These are phyloP conservation scores for Podospora pseudoanserina DNA, from an alignment of 495 filamentous ascomycete species.

Conservation along the genomic window DNA sequence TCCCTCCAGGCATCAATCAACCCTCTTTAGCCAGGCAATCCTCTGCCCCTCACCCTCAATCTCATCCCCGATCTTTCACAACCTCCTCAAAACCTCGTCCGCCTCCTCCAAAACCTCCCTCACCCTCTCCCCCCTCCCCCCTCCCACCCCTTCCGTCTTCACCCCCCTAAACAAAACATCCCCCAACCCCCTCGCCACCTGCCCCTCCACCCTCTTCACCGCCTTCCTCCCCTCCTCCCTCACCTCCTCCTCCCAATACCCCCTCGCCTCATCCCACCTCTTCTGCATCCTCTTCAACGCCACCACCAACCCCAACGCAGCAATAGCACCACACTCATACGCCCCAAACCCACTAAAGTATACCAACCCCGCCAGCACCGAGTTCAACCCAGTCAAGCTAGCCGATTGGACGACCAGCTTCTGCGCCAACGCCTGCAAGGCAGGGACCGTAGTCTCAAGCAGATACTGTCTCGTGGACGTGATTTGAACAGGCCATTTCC, in stretches of 20 bases:
- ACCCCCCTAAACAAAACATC: constrained; percentile 1
- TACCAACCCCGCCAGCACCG: constrained; percentile 62
- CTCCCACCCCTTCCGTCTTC: constrained; percentile 32
- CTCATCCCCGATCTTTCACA: not conserved
- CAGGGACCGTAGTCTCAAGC: constrained; percentile 60
- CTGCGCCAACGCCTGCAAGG: constrained; percentile 76
- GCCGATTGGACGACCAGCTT: constrained; percentile 71
- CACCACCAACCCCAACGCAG: constrained; percentile 71
- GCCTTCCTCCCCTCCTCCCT: constrained; percentile 75
- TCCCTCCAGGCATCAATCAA: too few species aligned
- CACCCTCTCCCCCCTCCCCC: constrained; percentile 47
- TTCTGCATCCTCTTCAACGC: constrained; percentile 70
- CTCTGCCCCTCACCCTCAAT: too few species aligned
- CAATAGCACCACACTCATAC: constrained; percentile 79
- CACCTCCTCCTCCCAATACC: constrained; percentile 70
- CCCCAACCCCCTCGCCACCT: constrained; percentile 35
- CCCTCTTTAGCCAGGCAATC: not conserved
- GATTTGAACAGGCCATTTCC: constrained; percentile 48
- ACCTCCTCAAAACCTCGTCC: constrained; percentile 25
- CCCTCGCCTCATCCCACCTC: constrained; percentile 69
- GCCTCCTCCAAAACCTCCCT: constrained; percentile 39
- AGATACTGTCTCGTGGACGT: constrained; percentile 58
- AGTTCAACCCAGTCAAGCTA: constrained; percentile 58
- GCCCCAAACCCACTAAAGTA: constrained; percentile 58
- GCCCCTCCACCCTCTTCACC: constrained; percentile 32